A percentile compares a stretch with the other conserved stretches of the same genome.
Conservation (phyloP, 768 basidiomycete genomes). For the Suillus weaverae region DNA sequence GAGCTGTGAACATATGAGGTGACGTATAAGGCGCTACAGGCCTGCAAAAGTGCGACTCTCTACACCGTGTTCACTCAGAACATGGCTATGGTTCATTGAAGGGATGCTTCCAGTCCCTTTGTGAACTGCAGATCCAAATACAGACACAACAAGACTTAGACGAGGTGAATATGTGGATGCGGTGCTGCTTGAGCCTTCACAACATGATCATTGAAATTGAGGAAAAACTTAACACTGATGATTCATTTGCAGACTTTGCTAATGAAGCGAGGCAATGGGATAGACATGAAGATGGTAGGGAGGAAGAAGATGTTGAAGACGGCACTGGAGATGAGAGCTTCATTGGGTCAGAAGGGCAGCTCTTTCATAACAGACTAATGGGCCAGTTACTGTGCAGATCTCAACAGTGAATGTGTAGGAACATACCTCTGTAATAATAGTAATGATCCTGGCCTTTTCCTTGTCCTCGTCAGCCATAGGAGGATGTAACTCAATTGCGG, state of each 20-base stretch:
- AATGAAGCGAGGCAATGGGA: background rate
- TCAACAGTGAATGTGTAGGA: no score
- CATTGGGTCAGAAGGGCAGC: no score
- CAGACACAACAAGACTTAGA: conserved; percentile 6
- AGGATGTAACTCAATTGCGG: no score
- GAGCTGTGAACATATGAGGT: no score
- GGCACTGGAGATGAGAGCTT: no score
- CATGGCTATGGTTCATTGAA: conserved; percentile 18
- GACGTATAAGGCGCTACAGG: no score
- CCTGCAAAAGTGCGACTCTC: no score
- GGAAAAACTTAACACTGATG: conserved; percentile 2
- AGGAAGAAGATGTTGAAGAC: background rate
- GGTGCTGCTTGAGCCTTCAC: conserved; percentile 11
- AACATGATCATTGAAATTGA: conserved; percentile 22
- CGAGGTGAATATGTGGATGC: conserved; percentile 8
- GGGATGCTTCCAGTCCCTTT: conserved; percentile 13
- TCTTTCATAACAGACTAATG: no score
- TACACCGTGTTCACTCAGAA: conserved; percentile 9
- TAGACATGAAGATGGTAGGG: background rate
- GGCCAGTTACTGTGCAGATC: background rate
- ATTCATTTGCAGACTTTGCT: background rate
- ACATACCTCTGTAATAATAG: no score
- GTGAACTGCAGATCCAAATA: conserved; percentile 14
- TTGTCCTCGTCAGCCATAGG: no score
- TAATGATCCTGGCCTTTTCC: no score